Evolutionary conservation across 805 yeast genomes (phyloP), one percentile per base, ranked within the genome.

Genomic region (Teunomyces aglyptinius): DNA sequence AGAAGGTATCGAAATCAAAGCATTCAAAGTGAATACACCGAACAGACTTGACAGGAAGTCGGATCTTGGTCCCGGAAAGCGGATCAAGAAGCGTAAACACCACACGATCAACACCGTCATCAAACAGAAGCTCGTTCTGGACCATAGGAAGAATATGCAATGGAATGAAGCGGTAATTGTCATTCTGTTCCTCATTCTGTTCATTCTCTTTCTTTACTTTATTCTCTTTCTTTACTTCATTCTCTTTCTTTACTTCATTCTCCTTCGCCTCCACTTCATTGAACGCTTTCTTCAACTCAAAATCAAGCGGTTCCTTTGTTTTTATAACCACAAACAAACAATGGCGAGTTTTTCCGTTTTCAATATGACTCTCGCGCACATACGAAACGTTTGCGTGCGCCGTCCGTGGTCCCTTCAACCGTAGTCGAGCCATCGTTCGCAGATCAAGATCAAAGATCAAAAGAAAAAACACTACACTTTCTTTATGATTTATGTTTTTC

Each of bases 21-120:
- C 77, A 72, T 56, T 70, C 76, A 50, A 72, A 71, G 50, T 73
- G 77, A 26, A 52, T 52, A 50, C 77, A 73, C 0, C 49, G 46
- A 6, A 53, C 49, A 5, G 76, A 63, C 53, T 71, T 73, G 7
- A 73, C 68, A 2, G 77, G 77, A 6, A 73, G 55, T 34, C 55
- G 50, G 32, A 73, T 72, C 45, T 61, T 69, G 29, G 68, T 62
- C 19, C 68, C 70, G 24, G 67, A 59, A n/a, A 69, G 53, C 3
- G 77, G 77, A 48, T 73, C 77, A 38, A 67, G 56, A 27, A 73
- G 51, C 5, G 75, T 58, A 48, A 71, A 71, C 0, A 65, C 56
- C 47, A 70, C 55, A 40, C 64, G 68, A n/a, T 68, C 70, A 19
- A 68, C 59, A 28, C 59, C 67, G 27, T 61, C 65, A n/a, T 59